These are phyloP conservation scores for Lactarius sp. DNA, from an alignment of 768 basidiomycete genomes.

Conservation along the genomic window DNA sequence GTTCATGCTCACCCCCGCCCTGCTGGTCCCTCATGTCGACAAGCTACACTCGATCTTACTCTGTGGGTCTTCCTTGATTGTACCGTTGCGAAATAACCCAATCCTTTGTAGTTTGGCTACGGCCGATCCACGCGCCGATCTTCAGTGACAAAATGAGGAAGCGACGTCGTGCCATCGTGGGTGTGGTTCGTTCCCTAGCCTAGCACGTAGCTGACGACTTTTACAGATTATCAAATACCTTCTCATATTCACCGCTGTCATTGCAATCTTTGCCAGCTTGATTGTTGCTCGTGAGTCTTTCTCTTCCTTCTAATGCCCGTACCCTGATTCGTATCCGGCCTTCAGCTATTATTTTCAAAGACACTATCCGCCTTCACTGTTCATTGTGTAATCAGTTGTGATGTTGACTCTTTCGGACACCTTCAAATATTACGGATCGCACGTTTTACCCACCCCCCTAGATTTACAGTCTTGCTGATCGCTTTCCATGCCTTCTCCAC, in stretches of 20 bases:
- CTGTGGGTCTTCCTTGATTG: slow-evolving; percentile 50
- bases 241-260: slow-evolving; percentile 61
- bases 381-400: slow-evolving; percentile 63
- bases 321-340: slow-evolving; percentile 13
- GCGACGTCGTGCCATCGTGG: slow-evolving; percentile 86
- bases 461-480: slow-evolving; percentile 17
- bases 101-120: slow-evolving; percentile 73
- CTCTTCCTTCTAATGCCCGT: neutral
- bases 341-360: slow-evolving; percentile 58
- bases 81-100: slow-evolving; percentile 25
- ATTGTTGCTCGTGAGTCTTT: slow-evolving; percentile 69
- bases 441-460: neutral
- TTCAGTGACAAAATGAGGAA: slow-evolving; percentile 87
- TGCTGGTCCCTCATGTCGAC: slow-evolving; percentile 84
- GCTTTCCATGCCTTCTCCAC: neutral
- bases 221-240: slow-evolving; percentile 80
- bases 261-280: slow-evolving; percentile 68
- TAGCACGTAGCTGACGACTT: neutral
- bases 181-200: slow-evolving; percentile 29
- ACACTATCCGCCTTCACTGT: slow-evolving; percentile 56
- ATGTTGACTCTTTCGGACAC: slow-evolving; percentile 27
- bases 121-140: slow-evolving; percentile 87
- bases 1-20: slow-evolving; percentile 79
- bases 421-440: neutral
- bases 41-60: slow-evolving; percentile 89